Conservation (phyloP, 176 grass and related monocot species). For the Canna indica region DNA sequence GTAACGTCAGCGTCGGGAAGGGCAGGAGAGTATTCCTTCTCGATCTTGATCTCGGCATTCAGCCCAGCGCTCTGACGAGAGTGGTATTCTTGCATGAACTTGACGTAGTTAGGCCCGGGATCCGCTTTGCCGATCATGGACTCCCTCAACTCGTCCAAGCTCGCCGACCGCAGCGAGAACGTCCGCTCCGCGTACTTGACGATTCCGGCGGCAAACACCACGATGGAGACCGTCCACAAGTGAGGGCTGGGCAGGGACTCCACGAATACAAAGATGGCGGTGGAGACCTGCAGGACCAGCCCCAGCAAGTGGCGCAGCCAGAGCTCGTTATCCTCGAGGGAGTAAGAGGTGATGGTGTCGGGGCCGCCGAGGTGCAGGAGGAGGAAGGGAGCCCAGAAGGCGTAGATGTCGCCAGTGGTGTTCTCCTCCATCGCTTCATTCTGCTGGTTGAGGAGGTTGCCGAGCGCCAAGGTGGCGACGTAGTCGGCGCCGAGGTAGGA, state of each 20-base stretch:
- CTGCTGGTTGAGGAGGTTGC: slow-evolving; percentile 24
- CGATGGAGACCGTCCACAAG: slow-evolving; percentile 12
- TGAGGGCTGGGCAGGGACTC: slow-evolving; percentile 13
- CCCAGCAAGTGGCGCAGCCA: slow-evolving; percentile 30
- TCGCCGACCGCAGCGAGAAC: slow-evolving; percentile 24
- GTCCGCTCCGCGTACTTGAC: slow-evolving; percentile 32
- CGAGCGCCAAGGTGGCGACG: slow-evolving; percentile 24
- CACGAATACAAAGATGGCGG: slow-evolving; percentile 23
- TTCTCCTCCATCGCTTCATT: background rate
- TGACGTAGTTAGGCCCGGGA: background rate
- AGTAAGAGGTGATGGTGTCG: slow-evolving; percentile 34
- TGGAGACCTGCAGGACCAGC: slow-evolving; percentile 9
- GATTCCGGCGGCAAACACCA: slow-evolving; percentile 20
- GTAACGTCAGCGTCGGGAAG: background rate
- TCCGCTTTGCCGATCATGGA: slow-evolving; percentile 6
- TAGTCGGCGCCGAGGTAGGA: slow-evolving; percentile 29
- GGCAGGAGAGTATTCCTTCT: slow-evolving; percentile 8
- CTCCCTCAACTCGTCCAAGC: slow-evolving; percentile 9
- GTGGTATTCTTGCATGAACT: slow-evolving; percentile 12
- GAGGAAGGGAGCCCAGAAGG: slow-evolving; percentile 42
- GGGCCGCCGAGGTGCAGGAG: slow-evolving; percentile 41
- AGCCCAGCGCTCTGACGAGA: background rate
- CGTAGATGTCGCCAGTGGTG: background rate
- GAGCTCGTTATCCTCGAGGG: slow-evolving; percentile 30
- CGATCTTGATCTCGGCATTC: background rate